Evolutionary conservation across 2,329 filamentous ascomycete species (phyloP), one percentile per base, ranked within the genome.

Genomic region (Daldinia sp.): DNA sequence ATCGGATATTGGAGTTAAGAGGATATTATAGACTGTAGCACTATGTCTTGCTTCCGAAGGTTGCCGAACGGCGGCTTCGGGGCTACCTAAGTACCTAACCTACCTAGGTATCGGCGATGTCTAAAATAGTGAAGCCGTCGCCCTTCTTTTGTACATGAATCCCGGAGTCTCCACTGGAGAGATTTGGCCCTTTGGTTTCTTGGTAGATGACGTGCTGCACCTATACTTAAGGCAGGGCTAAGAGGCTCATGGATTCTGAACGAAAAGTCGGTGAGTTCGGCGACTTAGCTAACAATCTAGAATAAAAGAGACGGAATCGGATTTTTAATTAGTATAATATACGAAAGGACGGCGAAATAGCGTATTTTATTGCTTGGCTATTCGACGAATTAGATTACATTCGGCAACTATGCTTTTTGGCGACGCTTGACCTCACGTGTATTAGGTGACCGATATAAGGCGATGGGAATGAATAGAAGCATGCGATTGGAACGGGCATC

Each of bases 241-340:
- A 56, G 7, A 9, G 9, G 32, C 17, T 43, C 19, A 34, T 32
- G 25, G 2, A 25, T 25, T 32, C 19, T 19, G 9, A 19, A 43
- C 23, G 27, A 19, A 45, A 35, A 47, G 39, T 47, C 55, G 55
- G 60, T 63, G 60, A 59, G 50, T n/a, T 59, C 60, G 55, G 55
- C 23, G 35, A 63, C 8, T 37, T 53, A 32, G 27, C 10, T 8
- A 19, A 25, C 19, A n/a, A n/a, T n/a, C n/a, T n/a, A n/a, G n/a
- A 7, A 34, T 11, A 15, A 35, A 21, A 19, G 30, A 11, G n/a
- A 27, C 11, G 32, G 37, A 19, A 11, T 23, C n/a, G 23, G 37
- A 41, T 11, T 4, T 13, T 41, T 17, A 27, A n/a, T n/a, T 43
- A 41, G 11, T n/a, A 25, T 35, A 7, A 4, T 8, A 35, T 8